Base-by-base conservation (phyloP, 140 eudicot genomes). In the Flaveria floridana region DNA sequence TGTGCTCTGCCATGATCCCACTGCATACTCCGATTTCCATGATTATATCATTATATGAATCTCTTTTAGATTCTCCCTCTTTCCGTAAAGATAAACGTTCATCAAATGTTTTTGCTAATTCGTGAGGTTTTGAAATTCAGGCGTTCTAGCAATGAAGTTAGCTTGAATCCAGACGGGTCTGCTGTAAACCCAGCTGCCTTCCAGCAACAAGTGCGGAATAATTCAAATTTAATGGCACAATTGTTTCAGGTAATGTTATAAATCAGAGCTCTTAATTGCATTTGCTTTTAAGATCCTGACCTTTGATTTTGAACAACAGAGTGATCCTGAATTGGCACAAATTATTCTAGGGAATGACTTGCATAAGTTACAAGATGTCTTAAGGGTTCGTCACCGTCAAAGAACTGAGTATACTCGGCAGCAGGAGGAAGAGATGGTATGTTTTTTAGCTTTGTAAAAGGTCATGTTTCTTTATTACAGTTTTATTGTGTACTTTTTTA, bases 271-370 rank as follows among this genome's bases (percentile, higher is more conserved):
- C 21, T 63, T 55, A 65, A 11, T 42, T 71, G 47, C 30, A 67
- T 63, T n/a, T 71, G 52, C 41, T 79, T 59, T 34, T 68, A 72
- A 65, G 57, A 70, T 68, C 53, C 20, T 86, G 50, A 84, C 75
- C 19, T 1, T 70, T 83, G 39, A 81, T 79, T 64, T 65, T 75
- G 73, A 74, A 77, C 84, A 41, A 55, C 86, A 92, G 96, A 81
- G 80, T 65, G 97, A 92, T 81, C 96, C 97, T 74, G 96, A 92
- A 76, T 77, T 92, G 71, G 97, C 97, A 34, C 96, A 92, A 89
- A 91, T 57, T 68, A 26, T 92, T 76, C 88, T 90, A 50, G 96
- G 96, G 21, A 87, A 87, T 55, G 96, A 92, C 80, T 78, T 87
- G 73, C 85, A 92, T 75, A 82, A 78, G 77, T 73, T 92, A 46